These are phyloP conservation scores for Boletus barrowsii DNA, from an alignment of 768 basidiomycete genomes.

Conservation along the genomic window DNA sequence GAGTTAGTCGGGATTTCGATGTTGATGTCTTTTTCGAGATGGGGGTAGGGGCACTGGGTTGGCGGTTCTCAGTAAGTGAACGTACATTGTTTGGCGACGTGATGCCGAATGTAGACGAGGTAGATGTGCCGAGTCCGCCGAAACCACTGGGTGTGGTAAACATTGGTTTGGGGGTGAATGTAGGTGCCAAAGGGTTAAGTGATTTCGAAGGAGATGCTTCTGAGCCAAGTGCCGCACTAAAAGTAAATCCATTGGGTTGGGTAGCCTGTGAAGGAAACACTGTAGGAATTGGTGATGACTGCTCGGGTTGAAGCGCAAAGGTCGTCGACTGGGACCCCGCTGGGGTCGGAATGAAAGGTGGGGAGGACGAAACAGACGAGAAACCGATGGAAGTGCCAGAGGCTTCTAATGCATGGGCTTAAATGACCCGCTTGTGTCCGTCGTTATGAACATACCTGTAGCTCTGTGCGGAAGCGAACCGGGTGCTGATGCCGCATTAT, in stretches of 20 bases:
- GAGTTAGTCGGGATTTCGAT: slow-evolving; percentile 1
- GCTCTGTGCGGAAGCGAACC: not conserved
- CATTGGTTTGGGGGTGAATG: slow-evolving; percentile 11
- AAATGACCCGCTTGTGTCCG: not conserved
- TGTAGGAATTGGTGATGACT: not conserved
- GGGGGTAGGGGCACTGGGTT: not conserved
- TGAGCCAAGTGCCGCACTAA: not conserved
- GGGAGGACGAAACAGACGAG: not conserved
- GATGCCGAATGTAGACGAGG: not conserved
- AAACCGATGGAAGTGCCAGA: not conserved
- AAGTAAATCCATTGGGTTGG: not conserved
- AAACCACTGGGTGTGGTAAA: not conserved
- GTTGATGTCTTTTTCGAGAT: not conserved
- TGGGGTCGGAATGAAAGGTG: not conserved
- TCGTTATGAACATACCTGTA: slow-evolving; percentile 13
- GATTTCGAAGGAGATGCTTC: slow-evolving; percentile 6
- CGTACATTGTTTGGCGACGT: not conserved
- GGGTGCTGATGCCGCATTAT: not conserved
- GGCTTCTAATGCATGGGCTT: not conserved
- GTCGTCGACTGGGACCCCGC: not conserved
- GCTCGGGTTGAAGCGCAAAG: not conserved
- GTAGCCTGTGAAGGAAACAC: not conserved
- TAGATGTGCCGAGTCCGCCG: not conserved
- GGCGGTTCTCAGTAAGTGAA: not conserved
- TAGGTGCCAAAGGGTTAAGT: slow-evolving; percentile 21